A percentile compares a stretch with the other conserved stretches of the same genome.
phyloP scores from a whole-genome alignment of 441 rosid genomes.

The Syzygium syzygioides region DNA sequence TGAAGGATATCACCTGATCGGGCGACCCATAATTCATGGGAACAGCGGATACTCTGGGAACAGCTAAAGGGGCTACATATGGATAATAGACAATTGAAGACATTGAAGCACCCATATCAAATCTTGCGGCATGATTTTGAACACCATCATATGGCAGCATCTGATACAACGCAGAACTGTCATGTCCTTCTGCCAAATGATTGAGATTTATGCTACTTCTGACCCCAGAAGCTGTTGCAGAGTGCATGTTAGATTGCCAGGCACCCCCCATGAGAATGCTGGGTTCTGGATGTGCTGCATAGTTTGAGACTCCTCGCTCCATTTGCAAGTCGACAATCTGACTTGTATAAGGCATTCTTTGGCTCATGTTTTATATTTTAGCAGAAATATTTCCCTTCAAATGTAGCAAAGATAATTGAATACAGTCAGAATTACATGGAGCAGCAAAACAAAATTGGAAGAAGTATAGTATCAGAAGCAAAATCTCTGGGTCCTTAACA shows the following conservation, averaged over 20 bases:
- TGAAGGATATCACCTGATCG: conserved; percentile 39
- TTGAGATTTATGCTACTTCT: conserved; percentile 30
- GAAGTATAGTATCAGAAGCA: neutral
- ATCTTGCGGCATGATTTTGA: conserved; percentile 41
- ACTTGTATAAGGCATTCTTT: conserved; percentile 36
- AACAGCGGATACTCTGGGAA: conserved; percentile 15
- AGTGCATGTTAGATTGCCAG: conserved; percentile 42
- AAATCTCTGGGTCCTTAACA: neutral
- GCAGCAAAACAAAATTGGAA: neutral
- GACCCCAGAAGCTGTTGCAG: conserved; percentile 33
- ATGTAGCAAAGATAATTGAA: neutral
- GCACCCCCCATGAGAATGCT: conserved; percentile 42
- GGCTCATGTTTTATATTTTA: conserved; percentile 37
- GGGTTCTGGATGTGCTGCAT: conserved; percentile 39
- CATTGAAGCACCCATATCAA: conserved; percentile 40
- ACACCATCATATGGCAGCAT: conserved; percentile 42
- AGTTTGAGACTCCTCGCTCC: conserved; percentile 40
- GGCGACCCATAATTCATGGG: conserved; percentile 38
- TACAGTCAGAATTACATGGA: neutral
- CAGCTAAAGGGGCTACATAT: conserved; percentile 27
- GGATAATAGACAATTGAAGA: conserved; percentile 43
- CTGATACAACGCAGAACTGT: conserved; percentile 37
- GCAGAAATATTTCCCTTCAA: conserved; percentile 23
- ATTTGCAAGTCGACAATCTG: conserved; percentile 46
- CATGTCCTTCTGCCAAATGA: conserved; percentile 41